Evolutionary conservation across 306 rosid genomes (phyloP), one percentile per base, ranked within the genome.

Genomic region (Cicer arietinum): DNA sequence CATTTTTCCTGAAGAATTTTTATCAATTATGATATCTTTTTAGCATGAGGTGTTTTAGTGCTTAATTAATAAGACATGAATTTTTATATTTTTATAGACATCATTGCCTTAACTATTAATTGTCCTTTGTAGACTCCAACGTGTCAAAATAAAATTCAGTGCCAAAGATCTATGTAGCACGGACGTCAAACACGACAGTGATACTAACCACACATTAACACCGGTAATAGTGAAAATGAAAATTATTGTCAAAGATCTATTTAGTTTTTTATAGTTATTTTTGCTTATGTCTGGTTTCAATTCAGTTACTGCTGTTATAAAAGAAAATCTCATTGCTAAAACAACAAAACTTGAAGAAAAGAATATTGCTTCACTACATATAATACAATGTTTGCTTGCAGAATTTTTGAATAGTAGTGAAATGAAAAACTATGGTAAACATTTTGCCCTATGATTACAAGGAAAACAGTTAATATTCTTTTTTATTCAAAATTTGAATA

Each of bases 61-160:
- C 70, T 64, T 76, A 14, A 35, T 53, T 71, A 81, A 74, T 63
- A 45, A 76, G 75, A 81, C 69, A 76, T 13, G 61, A 20, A 5
- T 7, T 66, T 30, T 65, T 17, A 25, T 41, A 35, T 16, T 18
- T 22, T 60, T 41, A 41, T 4, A 58, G 41, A 13, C 51, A 77
- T 46, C 30, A 70, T 69, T 43, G 52, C 41, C 20, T 63, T 17
- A 51, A 6, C 42, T 59, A 16, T 40, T 37, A 42, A 59, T 41
- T 14, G 22, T 60, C 16, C 11, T 6, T 13, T 35, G 69, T 35
- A 42, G 12, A 30, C 5, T 30, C 35, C 35, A 30, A 30, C 4
- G 3, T 30, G 35, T 30, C 35, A 30, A 30, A 30, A 3, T 30
- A 30, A 30, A 30, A 30, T 30, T 30, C 4, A 30, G 35, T 30